phyloP scores from a whole-genome alignment of 768 basidiomycete genomes.

The Crepidotus variabilis region DNA sequence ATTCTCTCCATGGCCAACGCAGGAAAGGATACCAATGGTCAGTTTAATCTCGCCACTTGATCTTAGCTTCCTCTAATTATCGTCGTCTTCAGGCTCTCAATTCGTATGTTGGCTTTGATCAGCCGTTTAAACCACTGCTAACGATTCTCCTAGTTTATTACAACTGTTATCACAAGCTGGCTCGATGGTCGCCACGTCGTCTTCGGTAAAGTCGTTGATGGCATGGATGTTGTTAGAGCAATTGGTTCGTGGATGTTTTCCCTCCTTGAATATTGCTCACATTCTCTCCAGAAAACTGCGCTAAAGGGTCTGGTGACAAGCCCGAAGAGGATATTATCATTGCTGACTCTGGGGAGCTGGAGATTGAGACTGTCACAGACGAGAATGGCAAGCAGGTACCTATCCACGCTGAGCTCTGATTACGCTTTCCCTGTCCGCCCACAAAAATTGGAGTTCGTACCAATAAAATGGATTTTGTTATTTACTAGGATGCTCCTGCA shows the following conservation, averaged over 20 bases:
- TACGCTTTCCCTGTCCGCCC: slow-evolving; percentile 25
- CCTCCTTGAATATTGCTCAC: neutral
- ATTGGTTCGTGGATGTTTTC: slow-evolving; percentile 54
- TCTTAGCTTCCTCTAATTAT: neutral
- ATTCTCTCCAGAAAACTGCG: slow-evolving; percentile 58
- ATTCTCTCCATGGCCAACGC: slow-evolving; percentile 94
- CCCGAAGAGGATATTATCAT: slow-evolving; percentile 80
- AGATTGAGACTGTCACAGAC: slow-evolving; percentile 50
- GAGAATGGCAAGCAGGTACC: slow-evolving; percentile 86
- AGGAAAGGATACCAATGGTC: slow-evolving; percentile 90
- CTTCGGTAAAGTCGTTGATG: slow-evolving; percentile 89
- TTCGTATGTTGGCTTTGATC: slow-evolving; percentile 51
- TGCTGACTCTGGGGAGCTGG: slow-evolving; percentile 79
- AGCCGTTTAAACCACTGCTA: neutral
- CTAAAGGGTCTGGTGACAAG: slow-evolving; percentile 67
- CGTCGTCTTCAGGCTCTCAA: slow-evolving; percentile 63
- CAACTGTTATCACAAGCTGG: slow-evolving; percentile 84
- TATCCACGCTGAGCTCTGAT: slow-evolving; percentile 90
- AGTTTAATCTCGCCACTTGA: slow-evolving; percentile 10
- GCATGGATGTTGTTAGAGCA: slow-evolving; percentile 77
- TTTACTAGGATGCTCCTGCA: slow-evolving; percentile 37
- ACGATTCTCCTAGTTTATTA: slow-evolving; percentile 73
- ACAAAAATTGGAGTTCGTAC: slow-evolving; percentile 32
- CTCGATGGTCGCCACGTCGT: slow-evolving; percentile 93
- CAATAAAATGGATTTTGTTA: slow-evolving; percentile 51